Evolutionary conservation across 2,329 filamentous ascomycete species (phyloP).

Genomic region (Escovopsis sp.): DNA sequence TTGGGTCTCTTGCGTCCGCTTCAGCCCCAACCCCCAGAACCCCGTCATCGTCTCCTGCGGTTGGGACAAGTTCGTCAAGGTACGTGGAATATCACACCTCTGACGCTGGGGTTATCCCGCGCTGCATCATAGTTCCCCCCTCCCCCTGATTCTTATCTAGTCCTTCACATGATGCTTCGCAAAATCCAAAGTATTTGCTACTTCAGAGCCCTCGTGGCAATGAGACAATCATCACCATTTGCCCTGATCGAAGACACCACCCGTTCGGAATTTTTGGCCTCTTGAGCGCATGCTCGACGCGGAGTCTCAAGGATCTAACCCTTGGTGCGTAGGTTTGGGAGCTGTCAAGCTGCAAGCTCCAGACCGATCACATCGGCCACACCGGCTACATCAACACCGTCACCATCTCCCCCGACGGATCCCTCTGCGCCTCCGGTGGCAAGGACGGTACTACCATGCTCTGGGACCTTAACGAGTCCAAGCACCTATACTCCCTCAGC

Average conservation of each 20-base stretch:
- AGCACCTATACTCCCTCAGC: conserved; percentile 99
- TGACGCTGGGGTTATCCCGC: background rate
- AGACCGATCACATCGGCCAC: conserved; percentile 99
- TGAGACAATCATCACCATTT: conserved; percentile 94
- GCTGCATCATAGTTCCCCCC: too few relatives aligned
- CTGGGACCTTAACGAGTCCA: conserved; percentile 99
- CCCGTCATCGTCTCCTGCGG: conserved; percentile 96
- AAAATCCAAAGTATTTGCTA: conserved; percentile 97
- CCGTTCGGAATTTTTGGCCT: conserved; percentile 2
- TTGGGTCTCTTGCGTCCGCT: conserved; percentile 98
- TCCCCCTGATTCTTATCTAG: conserved; percentile 1
- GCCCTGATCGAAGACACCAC: conserved; percentile 48
- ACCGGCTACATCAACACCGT: conserved; percentile 99
- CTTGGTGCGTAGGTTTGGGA: conserved; percentile 99
- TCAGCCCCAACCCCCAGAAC: conserved; percentile 99
- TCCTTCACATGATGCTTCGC: conserved; percentile 70
- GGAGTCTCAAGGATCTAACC: too few relatives aligned
- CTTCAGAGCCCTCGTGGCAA: conserved; percentile 93
- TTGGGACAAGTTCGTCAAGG: conserved; percentile 99
- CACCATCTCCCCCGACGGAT: conserved; percentile 98
- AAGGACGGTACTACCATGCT: conserved; percentile 99
- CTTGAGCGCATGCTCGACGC: too few relatives aligned
- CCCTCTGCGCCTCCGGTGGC: conserved; percentile 95
- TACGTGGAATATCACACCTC: conserved; percentile 34
- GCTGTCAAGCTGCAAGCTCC: conserved; percentile 96